A percentile compares a stretch with the other conserved stretches of the same genome.
phyloP scores from a whole-genome alignment of 2,329 filamentous ascomycete species.

The Curvularia verruculosa region DNA sequence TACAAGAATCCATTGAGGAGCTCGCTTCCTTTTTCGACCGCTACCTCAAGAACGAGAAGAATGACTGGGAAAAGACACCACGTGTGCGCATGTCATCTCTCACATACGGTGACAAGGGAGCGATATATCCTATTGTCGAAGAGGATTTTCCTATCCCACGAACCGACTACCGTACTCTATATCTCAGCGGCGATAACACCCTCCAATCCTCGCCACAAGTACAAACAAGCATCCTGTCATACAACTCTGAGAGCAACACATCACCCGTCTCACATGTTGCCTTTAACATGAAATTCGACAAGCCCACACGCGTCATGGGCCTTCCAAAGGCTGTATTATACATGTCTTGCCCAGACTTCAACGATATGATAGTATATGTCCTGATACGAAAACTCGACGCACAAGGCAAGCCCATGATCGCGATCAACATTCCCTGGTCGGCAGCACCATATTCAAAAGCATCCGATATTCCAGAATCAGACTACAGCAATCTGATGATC shows the following conservation, averaged over 20 bases:
- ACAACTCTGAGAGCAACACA: constrained; percentile 14
- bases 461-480: constrained; percentile 15
- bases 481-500: constrained; percentile 12
- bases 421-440: constrained; percentile 52
- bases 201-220: neutral
- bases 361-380: constrained; percentile 50
- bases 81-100: constrained; percentile 53
- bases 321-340: constrained; percentile 56
- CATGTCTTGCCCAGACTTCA: constrained; percentile 51
- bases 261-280: constrained; percentile 3
- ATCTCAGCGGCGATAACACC: constrained; percentile 10
- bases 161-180: constrained; percentile 23
- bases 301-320: constrained; percentile 53
- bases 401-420: constrained; percentile 49
- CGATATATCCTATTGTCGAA: constrained; percentile 21
- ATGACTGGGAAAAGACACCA: constrained; percentile 57
- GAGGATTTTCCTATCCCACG: constrained; percentile 24
- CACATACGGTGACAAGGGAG: constrained; percentile 18
- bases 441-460: constrained; percentile 9
- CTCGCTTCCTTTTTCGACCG: constrained; percentile 53
- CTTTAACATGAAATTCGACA: constrained; percentile 52
- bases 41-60: constrained; percentile 54
- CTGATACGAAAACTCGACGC: constrained; percentile 27
- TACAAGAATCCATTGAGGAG: constrained; percentile 18
- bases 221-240: neutral